Evolutionary conservation across 108 stramenopile species (phyloP).

Genomic region (Nannochloropsis oceanica): DNA sequence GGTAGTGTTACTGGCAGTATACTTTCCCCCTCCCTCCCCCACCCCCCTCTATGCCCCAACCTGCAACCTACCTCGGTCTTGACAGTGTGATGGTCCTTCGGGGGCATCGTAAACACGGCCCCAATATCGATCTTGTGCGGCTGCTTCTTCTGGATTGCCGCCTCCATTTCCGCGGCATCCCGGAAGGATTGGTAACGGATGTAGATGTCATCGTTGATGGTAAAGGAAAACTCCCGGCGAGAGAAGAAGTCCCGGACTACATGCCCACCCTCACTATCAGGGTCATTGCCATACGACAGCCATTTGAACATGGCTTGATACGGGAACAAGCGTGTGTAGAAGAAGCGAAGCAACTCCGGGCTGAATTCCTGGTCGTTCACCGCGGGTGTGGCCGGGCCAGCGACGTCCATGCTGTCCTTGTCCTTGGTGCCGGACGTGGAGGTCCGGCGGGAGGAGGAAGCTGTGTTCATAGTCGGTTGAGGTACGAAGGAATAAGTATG

Average conservation of each 20-base stretch:
- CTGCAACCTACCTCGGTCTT: background rate
- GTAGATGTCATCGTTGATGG: conserved; percentile 91
- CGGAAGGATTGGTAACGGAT: conserved; percentile 58
- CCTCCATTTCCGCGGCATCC: conserved; percentile 42
- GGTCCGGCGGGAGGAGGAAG: too few relatives aligned
- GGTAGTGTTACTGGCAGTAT: background rate
- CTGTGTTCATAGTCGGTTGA: too few relatives aligned
- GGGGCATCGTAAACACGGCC: conserved; percentile 70
- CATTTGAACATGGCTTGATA: conserved; percentile 45
- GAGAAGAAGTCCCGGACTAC: conserved; percentile 28
- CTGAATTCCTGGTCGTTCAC: conserved; percentile 47
- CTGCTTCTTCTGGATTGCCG: conserved; percentile 54
- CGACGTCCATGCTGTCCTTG: background rate
- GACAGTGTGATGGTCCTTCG: conserved; percentile 21
- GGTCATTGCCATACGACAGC: conserved; percentile 37
- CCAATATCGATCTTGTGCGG: conserved; percentile 99
- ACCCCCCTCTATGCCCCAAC: background rate
- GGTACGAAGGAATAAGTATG: too few relatives aligned
- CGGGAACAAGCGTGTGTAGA: conserved; percentile 73
- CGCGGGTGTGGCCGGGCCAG: background rate
- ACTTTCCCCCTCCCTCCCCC: background rate
- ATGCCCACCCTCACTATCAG: conserved; percentile 7
- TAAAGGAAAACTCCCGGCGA: conserved; percentile 90
- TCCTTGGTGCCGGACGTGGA: background rate
- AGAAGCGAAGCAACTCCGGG: conserved; percentile 73